Conservation (phyloP, 441 rosid species). For the Mallotus repandus region DNA sequence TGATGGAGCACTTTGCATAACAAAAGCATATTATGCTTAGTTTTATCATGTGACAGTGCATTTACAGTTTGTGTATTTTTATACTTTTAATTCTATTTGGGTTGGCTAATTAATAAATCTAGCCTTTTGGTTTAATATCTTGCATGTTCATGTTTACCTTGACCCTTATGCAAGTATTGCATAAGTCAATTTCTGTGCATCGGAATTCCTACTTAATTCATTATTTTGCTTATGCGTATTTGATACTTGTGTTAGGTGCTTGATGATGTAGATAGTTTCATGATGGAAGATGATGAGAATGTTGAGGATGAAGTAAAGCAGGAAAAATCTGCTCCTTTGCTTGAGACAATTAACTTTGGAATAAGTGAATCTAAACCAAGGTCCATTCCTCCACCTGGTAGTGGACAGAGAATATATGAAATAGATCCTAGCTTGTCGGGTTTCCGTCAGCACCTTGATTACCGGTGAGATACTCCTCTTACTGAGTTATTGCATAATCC, state of each 20-base stretch:
- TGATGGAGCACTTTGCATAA: neutral
- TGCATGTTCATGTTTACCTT: neutral
- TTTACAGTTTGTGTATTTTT: neutral
- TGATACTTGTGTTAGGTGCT: conserved; percentile 35
- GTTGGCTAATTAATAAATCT: neutral
- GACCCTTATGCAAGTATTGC: conserved; percentile 7
- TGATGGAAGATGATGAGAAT: conserved; percentile 44
- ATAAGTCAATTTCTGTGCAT: conserved; percentile 8
- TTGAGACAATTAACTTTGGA: conserved; percentile 27
- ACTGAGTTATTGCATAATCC: neutral
- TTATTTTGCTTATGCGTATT: conserved; percentile 4
- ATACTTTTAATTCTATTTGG: neutral
- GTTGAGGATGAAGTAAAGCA: conserved; percentile 39
- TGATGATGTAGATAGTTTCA: conserved; percentile 32
- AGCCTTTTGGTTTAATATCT: neutral
- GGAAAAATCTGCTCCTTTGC: conserved; percentile 31
- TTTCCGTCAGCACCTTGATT: conserved; percentile 74
- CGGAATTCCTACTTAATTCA: neutral
- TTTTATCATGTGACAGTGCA: neutral
- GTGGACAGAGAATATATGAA: conserved; percentile 76
- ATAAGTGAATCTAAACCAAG: conserved; percentile 39
- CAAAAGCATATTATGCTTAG: neutral
- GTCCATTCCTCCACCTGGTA: conserved; percentile 69
- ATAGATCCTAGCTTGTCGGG: conserved; percentile 72
- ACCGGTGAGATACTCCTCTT: conserved; percentile 53